Base-by-base conservation (phyloP, 148 eudicot species). In the Rhododendron kiyosumense region DNA sequence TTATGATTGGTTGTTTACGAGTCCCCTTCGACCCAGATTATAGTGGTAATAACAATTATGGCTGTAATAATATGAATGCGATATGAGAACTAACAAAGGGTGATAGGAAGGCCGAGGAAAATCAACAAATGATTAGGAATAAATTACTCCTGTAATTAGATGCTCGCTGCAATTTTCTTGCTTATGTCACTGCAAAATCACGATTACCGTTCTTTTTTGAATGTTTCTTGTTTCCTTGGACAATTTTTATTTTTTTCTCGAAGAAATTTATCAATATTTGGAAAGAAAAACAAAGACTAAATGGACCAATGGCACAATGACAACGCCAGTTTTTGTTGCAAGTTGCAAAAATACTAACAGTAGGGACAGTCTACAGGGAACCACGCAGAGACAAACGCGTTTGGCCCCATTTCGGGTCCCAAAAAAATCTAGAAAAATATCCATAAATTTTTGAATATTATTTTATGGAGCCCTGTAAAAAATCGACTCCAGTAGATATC, bases 41-140 rank as follows among this genome's bases (percentile, higher is more conserved):
- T 7, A 75, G 48, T 65, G 67, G 26, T 61, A 75, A 75, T 61
- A 75, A 75, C 79, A 75, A 75, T 75, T 75, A 75, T 75, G 46
- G 46, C 12, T 75, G 46, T 75, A 75, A 75, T 75, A 1, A 75
- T 36, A 75, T 75, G 79, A 75, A 38, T 38, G 18, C 41, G 79
- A 75, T 18, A 36, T 75, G 46, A 34, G 79, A 75, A 75, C 79
- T 17, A 75, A 75, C 36, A 18, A 75, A 36, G 46, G 24, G 11
- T 34, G 45, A 34, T 65, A 26, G 1, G 41, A 34, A 74, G 78
- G 10, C 38, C 34, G 78, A 5, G 78, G 41, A 73, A 32, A 32
- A 73, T 34, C 10, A 41, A 41, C 45, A 41, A 17, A 75, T 75
- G n/a, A 75, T 75, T 36, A 38, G 4, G 79, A 28, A 3, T 36